A percentile compares a stretch with the other conserved stretches of the same genome.
Conservation (phyloP, 805 yeast species). For the fission yeast (Schizosaccharomyces pombe) region DNA sequence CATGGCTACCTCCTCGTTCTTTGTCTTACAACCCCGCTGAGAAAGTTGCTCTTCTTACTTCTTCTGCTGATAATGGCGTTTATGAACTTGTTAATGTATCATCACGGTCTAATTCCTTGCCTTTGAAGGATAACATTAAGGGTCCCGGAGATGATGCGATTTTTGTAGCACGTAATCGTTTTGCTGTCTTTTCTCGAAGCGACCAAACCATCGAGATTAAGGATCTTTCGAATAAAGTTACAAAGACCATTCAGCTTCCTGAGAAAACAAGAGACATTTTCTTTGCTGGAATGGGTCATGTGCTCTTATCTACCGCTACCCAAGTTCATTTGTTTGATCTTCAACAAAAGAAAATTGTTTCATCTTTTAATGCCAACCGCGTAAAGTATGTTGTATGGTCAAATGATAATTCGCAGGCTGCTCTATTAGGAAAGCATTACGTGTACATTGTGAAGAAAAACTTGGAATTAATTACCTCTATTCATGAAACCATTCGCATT, state of each 20-base stretch:
- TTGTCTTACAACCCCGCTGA: slow-evolving; percentile 85
- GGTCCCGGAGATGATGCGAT: slow-evolving; percentile 72
- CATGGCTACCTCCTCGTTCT: slow-evolving; percentile 68
- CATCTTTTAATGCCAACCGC: slow-evolving; percentile 44
- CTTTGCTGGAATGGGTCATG: slow-evolving; percentile 49
- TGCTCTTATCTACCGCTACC: slow-evolving; percentile 47
- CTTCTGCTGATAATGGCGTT: slow-evolving; percentile 33
- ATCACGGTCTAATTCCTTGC: neutral
- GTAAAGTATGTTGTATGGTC: slow-evolving; percentile 85
- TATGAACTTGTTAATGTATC: slow-evolving; percentile 47
- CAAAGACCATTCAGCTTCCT: slow-evolving; percentile 46
- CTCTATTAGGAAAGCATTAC: slow-evolving; percentile 75
- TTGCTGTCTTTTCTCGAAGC: slow-evolving; percentile 50
- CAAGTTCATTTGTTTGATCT: slow-evolving; percentile 70
- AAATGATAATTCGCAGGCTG: slow-evolving; percentile 62
- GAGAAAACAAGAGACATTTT: slow-evolving; percentile 44
- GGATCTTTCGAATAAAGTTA: slow-evolving; percentile 57
- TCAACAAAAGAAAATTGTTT: slow-evolving; percentile 64
- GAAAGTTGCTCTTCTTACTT: slow-evolving; percentile 58
- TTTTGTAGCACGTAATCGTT: slow-evolving; percentile 86
- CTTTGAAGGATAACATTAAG: slow-evolving; percentile 47
- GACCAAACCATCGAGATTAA: slow-evolving; percentile 52
- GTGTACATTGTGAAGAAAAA: slow-evolving; percentile 67
- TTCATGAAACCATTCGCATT: slow-evolving; percentile 91
- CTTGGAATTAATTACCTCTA: slow-evolving; percentile 51